Conservation (phyloP, 2,329 filamentous ascomycete species). For the Lecanicillium sp. region DNA sequence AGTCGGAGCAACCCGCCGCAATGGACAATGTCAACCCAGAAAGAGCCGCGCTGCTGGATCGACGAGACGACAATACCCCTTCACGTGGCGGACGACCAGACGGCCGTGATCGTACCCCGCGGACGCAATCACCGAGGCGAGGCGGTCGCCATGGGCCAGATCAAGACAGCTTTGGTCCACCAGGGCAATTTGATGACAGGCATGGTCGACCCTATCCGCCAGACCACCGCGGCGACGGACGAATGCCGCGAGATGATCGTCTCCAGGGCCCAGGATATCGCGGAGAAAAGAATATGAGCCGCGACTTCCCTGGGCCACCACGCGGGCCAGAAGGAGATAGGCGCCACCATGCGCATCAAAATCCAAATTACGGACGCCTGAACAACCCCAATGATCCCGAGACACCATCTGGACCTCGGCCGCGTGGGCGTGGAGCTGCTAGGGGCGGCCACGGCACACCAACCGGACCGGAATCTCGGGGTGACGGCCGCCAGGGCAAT, state of each 20-base stretch:
- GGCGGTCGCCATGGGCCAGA: conserved; percentile 23
- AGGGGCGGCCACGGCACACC: conserved; percentile 26
- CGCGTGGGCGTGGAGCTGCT: conserved; percentile 36
- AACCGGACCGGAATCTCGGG: conserved; percentile 29
- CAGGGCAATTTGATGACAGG: conserved; percentile 38
- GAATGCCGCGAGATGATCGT: conserved; percentile 19
- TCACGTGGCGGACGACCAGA: conserved; percentile 35
- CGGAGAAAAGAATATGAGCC: conserved; percentile 4
- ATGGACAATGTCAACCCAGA: conserved; percentile 39
- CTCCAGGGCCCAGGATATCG: conserved; percentile 25
- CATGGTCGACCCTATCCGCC: conserved; percentile 29
- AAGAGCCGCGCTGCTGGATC: conserved; percentile 36
- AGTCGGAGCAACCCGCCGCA: conserved; percentile 18
- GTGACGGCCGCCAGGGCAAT: conserved; percentile 33
- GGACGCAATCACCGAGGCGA: conserved; percentile 43
- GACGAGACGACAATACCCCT: conserved; percentile 24
- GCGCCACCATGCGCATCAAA: conserved; percentile 39
- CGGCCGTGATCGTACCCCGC: conserved; percentile 30
- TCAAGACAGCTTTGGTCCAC: conserved; percentile 15
- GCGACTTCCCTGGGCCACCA: conserved; percentile 27
- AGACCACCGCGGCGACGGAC: too few relatives aligned
- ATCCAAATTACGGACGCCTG: conserved; percentile 56
- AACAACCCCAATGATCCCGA: conserved; percentile 40
- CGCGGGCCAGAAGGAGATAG: conserved; percentile 41
- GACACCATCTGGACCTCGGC: conserved; percentile 50